These are phyloP conservation scores for Penicillium sp. DNA, from an alignment of 2,329 filamentous ascomycete genomes.

Conservation along the genomic window DNA sequence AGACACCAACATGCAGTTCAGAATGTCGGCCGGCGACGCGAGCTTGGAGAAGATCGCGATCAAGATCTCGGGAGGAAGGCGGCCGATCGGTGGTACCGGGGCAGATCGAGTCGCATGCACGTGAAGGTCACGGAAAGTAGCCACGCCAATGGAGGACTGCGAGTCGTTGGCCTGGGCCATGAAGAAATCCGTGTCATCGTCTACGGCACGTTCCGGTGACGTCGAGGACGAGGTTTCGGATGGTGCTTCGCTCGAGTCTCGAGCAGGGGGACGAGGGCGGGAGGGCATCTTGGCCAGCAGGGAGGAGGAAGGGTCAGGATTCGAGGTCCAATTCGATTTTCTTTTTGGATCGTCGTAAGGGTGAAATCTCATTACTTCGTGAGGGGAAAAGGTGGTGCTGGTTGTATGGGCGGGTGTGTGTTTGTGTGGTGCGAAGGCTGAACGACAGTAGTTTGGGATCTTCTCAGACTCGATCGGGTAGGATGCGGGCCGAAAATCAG, in stretches of 20 bases:
- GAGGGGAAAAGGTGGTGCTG: neutral
- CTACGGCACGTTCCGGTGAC: conserved; percentile 60
- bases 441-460: neutral
- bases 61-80: conserved; percentile 89
- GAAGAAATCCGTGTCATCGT: conserved; percentile 94
- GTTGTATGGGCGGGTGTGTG: conserved; percentile 17
- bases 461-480: conserved; percentile 8
- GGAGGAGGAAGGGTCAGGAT: conserved; percentile 5
- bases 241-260: conserved; percentile 42
- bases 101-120: conserved; percentile 53
- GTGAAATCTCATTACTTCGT: conserved; percentile 24
- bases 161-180: conserved; percentile 83
- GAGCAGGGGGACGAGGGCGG: conserved; percentile 39
- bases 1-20: conserved; percentile 90
- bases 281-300: conserved; percentile 35
- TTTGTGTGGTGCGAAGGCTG: neutral
- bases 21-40: conserved; percentile 71
- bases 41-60: conserved; percentile 91
- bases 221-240: conserved; percentile 48
- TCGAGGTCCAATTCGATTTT: conserved; percentile 12
- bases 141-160: conserved; percentile 82
- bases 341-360: conserved; percentile 15
- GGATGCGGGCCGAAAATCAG: neutral
- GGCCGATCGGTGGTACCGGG: conserved; percentile 65
- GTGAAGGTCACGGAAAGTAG: conserved; percentile 73